Conservation (phyloP, 2,329 filamentous ascomycete genomes). For the Apiospora aurea region DNA sequence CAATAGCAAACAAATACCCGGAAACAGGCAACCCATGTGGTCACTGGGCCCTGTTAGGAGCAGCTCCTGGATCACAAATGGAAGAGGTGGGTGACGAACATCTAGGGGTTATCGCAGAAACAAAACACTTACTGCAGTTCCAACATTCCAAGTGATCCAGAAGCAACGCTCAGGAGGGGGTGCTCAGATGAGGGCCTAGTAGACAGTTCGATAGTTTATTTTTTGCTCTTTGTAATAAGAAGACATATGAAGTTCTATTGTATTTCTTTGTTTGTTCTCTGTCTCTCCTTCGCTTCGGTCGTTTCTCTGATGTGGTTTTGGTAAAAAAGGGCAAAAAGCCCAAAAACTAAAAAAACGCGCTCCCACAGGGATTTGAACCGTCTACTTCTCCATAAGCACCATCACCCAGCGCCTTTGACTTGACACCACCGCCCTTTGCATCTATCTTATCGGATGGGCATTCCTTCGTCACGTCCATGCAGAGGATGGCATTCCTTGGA, state of each 20-base stretch:
- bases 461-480: too few relatives aligned
- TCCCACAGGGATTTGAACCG: not conserved
- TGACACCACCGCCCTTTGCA: too few relatives aligned
- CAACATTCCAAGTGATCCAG: not conserved
- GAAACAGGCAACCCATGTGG: slow-evolving; percentile 12
- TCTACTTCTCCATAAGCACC: not conserved
- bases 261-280: not conserved
- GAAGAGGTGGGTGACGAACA: not conserved
- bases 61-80: not conserved
- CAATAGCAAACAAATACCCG: not conserved
- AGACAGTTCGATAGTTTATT: slow-evolving; percentile 3
- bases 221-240: not conserved
- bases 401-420: not conserved
- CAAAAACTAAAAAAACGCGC: too few relatives aligned
- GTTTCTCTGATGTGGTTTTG: not conserved
- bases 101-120: not conserved
- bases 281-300: not conserved
- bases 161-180: slow-evolving; percentile 5
- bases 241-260: not conserved
- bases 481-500: too few relatives aligned
- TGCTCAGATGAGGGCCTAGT: not conserved
- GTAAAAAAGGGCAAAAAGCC: not conserved
- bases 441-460: too few relatives aligned
- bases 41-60: slow-evolving; percentile 7
- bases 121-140: not conserved